Evolutionary conservation across 805 yeast species (phyloP).

Genomic region (Monosporozyma aerobia): DNA sequence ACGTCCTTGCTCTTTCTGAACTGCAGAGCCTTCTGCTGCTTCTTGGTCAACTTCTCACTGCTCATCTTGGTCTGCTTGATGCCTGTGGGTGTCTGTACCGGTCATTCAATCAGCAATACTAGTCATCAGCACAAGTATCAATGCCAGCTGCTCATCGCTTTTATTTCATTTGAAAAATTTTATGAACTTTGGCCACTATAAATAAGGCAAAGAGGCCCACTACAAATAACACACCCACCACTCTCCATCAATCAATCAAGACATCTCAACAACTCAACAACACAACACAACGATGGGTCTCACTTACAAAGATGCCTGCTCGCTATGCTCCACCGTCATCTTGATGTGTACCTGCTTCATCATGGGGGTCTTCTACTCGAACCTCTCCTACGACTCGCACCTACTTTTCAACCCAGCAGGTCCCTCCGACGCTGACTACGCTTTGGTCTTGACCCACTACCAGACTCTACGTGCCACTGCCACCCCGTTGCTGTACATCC

Average conservation of each 20-base stretch:
- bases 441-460: constrained; percentile 62
- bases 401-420: constrained; percentile 54
- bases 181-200: background rate
- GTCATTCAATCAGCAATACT: background rate
- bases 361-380: constrained; percentile 68
- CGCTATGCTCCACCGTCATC: constrained; percentile 25
- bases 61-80: background rate
- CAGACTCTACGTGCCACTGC: constrained; percentile 64
- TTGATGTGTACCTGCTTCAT: constrained; percentile 54
- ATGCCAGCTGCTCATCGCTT: background rate
- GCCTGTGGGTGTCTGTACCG: no score
- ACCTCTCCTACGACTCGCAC: constrained; percentile 72
- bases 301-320: constrained; percentile 22
- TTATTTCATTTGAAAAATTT: no score
- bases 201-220: no score
- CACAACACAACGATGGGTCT: constrained; percentile 5
- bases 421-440: constrained; percentile 45
- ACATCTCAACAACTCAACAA: background rate
- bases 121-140: background rate
- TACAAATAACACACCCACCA: background rate
- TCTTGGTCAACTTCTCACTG: constrained; percentile 29
- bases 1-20: constrained; percentile 28
- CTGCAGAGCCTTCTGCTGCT: constrained; percentile 29
- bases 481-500: constrained; percentile 29
- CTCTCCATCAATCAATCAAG: background rate